These are phyloP conservation scores for Myriosclerotinia curreyana DNA, from an alignment of 2,329 filamentous ascomycete genomes.

Conservation along the genomic window DNA sequence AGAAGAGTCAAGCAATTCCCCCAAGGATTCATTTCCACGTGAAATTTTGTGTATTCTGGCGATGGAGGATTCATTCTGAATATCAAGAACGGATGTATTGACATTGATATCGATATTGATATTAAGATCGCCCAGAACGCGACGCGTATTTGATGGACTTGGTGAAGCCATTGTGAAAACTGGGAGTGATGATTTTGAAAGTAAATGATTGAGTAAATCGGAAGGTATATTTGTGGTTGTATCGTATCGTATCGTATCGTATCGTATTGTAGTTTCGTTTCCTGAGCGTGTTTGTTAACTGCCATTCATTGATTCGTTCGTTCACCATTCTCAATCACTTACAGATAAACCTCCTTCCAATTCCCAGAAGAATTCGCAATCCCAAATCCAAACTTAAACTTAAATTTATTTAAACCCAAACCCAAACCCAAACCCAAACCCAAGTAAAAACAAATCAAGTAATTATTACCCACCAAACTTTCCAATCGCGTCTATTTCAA, in stretches of 20 bases:
- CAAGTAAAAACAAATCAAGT: not conserved
- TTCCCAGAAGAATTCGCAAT: not conserved
- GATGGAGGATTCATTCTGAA: not conserved
- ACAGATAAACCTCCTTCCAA: not conserved
- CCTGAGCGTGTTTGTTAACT: not conserved
- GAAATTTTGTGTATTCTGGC: not conserved
- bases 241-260: too few relatives aligned
- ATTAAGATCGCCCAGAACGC: constrained; percentile 65
- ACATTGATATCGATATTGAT: too few relatives aligned
- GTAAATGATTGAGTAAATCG: not conserved
- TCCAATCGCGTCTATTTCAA: not conserved
- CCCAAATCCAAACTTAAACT: not conserved
- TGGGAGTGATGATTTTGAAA: not conserved
- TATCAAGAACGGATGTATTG: constrained; percentile 4
- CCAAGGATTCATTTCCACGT: too few relatives aligned
- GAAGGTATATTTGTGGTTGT: not conserved
- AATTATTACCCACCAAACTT: not conserved
- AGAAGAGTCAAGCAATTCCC: too few relatives aligned
- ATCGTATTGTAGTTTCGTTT: too few relatives aligned
- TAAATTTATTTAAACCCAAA: too few relatives aligned
- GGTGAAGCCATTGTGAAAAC: constrained; percentile 23
- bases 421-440: too few relatives aligned
- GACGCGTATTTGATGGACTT: constrained; percentile 25
- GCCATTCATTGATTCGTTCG: not conserved
- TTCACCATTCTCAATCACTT: not conserved